Evolutionary conservation across 2,329 filamentous ascomycete genomes (phyloP), one percentile per base, ranked within the genome.

Genomic region (Fusarium nanum): DNA sequence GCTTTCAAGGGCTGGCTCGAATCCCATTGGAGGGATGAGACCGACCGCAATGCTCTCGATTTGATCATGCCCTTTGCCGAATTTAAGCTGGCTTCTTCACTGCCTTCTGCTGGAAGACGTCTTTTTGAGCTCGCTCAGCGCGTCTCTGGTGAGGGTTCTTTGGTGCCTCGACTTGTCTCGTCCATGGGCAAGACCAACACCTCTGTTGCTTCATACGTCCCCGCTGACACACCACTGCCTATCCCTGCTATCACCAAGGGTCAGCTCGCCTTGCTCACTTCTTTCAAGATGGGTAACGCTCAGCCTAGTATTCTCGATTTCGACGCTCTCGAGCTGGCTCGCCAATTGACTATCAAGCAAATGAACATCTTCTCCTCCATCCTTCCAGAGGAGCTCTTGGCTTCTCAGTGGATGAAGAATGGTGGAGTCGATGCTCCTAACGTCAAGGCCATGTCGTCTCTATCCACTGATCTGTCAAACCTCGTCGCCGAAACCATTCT

Each of bases 1-100:
- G 91, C 94, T 60, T 93, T 99, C 85, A 99, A 99, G 81, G 92
- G 93, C 44, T 99, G 96, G 96, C 84, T 99, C 22, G 96, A 98
- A 82, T 96, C 92, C 9, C 94, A 99, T 80, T 99, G 96, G 95
- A 89, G 92, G 49, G 89, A 93, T 68, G 89, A 93, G 63, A 89
- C 90, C 13, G 96, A 99, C 77, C 88, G 88, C 56, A 86, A 89
- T 14, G 93, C 94, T 2, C 84, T 99, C 11, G 84, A 87, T 1
- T 83, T 92, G 50, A 97, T 99, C 68, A 85, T 91, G 34, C 84
- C 88, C 2, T 99, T 99, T 79, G 94, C 95, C 4, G 88, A 91
- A 71, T 86, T 87, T 48, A 91, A 91, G 70, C 85, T 99, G 10
- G 84, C 85, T 52, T 79, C 85, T 3, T 85, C 91, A 9, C 83